Evolutionary conservation across 2,329 filamentous ascomycete genomes (phyloP).

Genomic region (Sphaerulina musiva): DNA sequence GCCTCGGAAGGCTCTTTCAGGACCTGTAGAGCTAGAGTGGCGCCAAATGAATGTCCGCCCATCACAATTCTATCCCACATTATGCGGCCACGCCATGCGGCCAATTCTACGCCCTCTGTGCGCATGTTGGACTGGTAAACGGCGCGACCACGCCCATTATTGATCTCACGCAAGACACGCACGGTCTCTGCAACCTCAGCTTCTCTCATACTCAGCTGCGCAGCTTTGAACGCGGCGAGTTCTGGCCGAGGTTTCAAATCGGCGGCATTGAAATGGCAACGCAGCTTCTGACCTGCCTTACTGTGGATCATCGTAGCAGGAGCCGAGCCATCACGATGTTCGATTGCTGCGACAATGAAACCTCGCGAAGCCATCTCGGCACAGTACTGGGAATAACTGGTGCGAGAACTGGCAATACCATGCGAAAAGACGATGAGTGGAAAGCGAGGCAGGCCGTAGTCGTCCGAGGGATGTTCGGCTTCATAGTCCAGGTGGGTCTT

Average conservation of each 20-base stretch:
- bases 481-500: slow-evolving; percentile 28
- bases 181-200: slow-evolving; percentile 44
- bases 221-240: slow-evolving; percentile 35
- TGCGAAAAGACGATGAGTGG: slow-evolving; percentile 44
- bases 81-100: slow-evolving; percentile 49
- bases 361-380: slow-evolving; percentile 43
- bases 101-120: slow-evolving; percentile 43
- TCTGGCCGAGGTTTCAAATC: slow-evolving; percentile 31
- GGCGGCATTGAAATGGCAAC: slow-evolving; percentile 36
- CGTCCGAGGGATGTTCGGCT: slow-evolving; percentile 26
- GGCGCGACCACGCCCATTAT: slow-evolving; percentile 33
- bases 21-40: slow-evolving; percentile 56
- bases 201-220: slow-evolving; percentile 41
- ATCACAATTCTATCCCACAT: slow-evolving; percentile 52
- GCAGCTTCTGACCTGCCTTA: slow-evolving; percentile 28
- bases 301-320: slow-evolving; percentile 40
- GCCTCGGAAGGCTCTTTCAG: slow-evolving; percentile 44
- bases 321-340: slow-evolving; percentile 44
- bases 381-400: slow-evolving; percentile 43
- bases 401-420: slow-evolving; percentile 42
- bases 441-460: slow-evolving; percentile 31
- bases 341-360: slow-evolving; percentile 42
- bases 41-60: slow-evolving; percentile 60
- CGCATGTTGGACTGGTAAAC: slow-evolving; percentile 43
- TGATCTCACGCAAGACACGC: slow-evolving; percentile 37